A percentile compares a stretch with the other conserved stretches of the same genome.
Evolutionary conservation across 2,329 filamentous ascomycete genomes (phyloP).

Genomic region (Colletotrichum viniferum): DNA sequence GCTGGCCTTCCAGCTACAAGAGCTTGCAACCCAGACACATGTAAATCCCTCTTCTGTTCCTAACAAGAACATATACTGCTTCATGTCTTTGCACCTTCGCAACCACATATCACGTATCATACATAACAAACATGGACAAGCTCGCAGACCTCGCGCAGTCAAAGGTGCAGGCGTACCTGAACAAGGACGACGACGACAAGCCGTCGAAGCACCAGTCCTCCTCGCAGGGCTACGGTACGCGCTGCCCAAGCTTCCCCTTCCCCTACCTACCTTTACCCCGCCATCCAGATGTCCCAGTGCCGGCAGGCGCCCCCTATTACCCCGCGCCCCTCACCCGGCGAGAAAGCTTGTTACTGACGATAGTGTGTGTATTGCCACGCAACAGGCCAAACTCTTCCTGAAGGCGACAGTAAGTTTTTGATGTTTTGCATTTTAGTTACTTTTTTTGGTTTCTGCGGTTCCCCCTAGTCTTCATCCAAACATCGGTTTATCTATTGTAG

Average conservation of each 20-base stretch:
- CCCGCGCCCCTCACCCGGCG: not conserved
- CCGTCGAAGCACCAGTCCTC: constrained; percentile 21
- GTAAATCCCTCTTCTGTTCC: not conserved
- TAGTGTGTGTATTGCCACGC: not conserved
- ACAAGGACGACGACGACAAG: constrained; percentile 31
- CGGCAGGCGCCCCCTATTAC: not conserved
- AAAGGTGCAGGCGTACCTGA: constrained; percentile 40
- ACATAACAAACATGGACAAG: constrained; percentile 36
- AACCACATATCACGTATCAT: not conserved
- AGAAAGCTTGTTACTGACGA: constrained; percentile 9
- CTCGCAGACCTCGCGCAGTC: constrained; percentile 30
- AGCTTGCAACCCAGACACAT: not conserved
- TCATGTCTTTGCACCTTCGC: not conserved
- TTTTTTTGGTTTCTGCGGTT: not conserved
- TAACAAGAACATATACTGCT: not conserved
- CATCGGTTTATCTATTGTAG: not conserved
- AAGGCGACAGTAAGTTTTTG: constrained; percentile 31
- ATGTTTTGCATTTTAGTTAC: not conserved
- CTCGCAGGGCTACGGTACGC: constrained; percentile 10
- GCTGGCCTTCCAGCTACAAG: not conserved
- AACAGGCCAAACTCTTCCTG: constrained; percentile 17
- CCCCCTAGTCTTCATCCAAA: not conserved
- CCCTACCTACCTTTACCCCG: constrained; percentile 10
- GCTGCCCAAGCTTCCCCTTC: not conserved
- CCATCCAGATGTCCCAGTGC: not conserved